Conservation (phyloP, 2,329 filamentous ascomycete genomes). For the Pleoardoris graminearum region DNA sequence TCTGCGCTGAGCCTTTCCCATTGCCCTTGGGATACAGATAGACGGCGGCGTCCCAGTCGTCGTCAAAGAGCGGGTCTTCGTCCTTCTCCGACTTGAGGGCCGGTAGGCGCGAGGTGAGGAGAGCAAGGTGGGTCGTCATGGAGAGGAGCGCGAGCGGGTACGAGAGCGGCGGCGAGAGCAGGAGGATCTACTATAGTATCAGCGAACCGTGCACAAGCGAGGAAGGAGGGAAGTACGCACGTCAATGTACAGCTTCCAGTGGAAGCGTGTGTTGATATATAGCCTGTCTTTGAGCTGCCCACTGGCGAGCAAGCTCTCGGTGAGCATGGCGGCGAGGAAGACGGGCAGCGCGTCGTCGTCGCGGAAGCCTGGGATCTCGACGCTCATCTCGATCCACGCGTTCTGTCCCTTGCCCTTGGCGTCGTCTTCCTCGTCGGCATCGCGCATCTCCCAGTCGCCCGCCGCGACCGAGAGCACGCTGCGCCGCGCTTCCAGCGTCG, state of each 20-base stretch:
- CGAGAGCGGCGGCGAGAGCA: slow-evolving; percentile 89
- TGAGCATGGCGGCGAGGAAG: slow-evolving; percentile 85
- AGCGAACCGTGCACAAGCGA: slow-evolving; percentile 1
- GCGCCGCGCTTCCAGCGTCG: slow-evolving; percentile 21
- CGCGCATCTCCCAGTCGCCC: slow-evolving; percentile 49
- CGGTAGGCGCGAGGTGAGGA: slow-evolving; percentile 83
- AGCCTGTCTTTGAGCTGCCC: slow-evolving; percentile 69
- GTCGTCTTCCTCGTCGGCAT: slow-evolving; percentile 36
- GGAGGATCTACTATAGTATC: slow-evolving; percentile 66
- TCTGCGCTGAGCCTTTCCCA: slow-evolving; percentile 28
- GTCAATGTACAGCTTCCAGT: slow-evolving; percentile 96
- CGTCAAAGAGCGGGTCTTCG: slow-evolving; percentile 96
- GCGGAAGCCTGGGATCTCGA: slow-evolving; percentile 87
- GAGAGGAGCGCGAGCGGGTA: slow-evolving; percentile 93
- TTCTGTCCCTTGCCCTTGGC: slow-evolving; percentile 56
- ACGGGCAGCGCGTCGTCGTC: slow-evolving; percentile 91
- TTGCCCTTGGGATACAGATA: slow-evolving; percentile 68
- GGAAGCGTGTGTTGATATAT: slow-evolving; percentile 87
- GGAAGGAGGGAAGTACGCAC: slow-evolving; percentile 57
- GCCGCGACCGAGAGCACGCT: slow-evolving; percentile 28
- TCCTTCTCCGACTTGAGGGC: slow-evolving; percentile 84
- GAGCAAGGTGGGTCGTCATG: slow-evolving; percentile 88
- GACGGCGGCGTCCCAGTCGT: slow-evolving; percentile 88
- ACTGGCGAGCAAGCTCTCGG: slow-evolving; percentile 79
- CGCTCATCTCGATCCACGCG: slow-evolving; percentile 83